These are phyloP conservation scores for Stropharia rugosoannulata DNA, from an alignment of 768 basidiomycete species.

Conservation along the genomic window DNA sequence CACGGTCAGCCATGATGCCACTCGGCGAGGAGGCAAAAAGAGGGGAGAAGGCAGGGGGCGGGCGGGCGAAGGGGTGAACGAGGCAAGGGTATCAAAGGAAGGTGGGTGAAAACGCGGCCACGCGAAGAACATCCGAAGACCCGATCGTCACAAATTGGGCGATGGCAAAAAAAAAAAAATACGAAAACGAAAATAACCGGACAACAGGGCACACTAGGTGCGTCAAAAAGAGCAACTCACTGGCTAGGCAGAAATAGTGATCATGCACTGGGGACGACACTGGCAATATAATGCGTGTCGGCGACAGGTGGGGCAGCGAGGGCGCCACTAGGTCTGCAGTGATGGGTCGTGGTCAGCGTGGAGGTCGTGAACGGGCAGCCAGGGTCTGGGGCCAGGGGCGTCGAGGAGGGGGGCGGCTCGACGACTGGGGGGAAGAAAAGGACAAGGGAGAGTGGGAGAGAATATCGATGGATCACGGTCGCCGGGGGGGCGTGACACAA, in stretches of 20 bases:
- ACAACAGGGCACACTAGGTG: background rate
- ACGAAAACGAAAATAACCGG: conserved; percentile 9
- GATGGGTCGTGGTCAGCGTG: conserved; percentile 42
- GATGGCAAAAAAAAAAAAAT: background rate
- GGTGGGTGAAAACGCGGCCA: conserved; percentile 1
- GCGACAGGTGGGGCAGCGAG: conserved; percentile 13
- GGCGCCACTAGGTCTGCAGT: conserved; percentile 22
- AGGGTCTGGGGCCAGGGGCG: conserved; percentile 22
- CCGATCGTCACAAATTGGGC: conserved; percentile 18
- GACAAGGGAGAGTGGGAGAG: conserved; percentile 27
- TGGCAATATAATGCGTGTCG: conserved; percentile 15
- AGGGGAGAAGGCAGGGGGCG: conserved; percentile 21
- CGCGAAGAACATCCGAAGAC: conserved; percentile 5
- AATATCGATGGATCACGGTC: conserved; percentile 23
- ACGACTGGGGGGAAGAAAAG: conserved; percentile 33
- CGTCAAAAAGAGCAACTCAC: conserved; percentile 12
- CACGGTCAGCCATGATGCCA: conserved; percentile 23
- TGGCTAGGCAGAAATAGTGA: conserved; percentile 13
- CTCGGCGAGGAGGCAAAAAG: conserved; percentile 21
- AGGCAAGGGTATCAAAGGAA: conserved; percentile 5
- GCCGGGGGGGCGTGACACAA: conserved; percentile 16
- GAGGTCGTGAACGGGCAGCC: conserved; percentile 36
- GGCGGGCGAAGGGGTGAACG: conserved; percentile 7
- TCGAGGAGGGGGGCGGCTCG: conserved; percentile 38
- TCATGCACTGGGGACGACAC: conserved; percentile 16